phyloP scores from a whole-genome alignment of 1,284 basidiomycete genomes.

The Cystobasidiaceae sp. region DNA sequence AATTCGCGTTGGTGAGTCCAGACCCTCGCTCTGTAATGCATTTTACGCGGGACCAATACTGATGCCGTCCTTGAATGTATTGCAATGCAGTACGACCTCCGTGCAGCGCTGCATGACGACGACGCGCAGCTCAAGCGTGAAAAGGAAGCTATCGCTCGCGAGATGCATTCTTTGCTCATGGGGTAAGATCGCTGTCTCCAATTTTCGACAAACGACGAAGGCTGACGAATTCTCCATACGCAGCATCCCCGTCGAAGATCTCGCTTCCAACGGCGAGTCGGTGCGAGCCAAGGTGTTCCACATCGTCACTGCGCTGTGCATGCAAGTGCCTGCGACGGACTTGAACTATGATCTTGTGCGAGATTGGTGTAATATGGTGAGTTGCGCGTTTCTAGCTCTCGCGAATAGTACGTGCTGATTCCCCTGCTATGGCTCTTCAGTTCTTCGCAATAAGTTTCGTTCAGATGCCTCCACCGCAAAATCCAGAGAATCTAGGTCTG shows the following conservation, averaged over 20 bases:
- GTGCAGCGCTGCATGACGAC: conserved; percentile 32
- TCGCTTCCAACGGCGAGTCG: conserved; percentile 48
- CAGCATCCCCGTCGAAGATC: conserved; percentile 48
- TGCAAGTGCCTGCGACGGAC: conserved; percentile 40
- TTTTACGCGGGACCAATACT: background rate
- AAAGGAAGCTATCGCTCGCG: conserved; percentile 45
- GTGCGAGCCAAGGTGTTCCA: conserved; percentile 48
- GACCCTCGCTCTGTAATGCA: background rate
- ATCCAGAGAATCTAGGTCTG: conserved; percentile 14
- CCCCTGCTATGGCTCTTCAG: no score
- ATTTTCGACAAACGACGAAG: background rate
- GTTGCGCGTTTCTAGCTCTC: conserved; percentile 5
- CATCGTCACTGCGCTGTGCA: conserved; percentile 47
- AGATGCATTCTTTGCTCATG: conserved; percentile 47
- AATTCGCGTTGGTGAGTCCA: conserved; percentile 47
- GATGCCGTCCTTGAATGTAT: background rate
- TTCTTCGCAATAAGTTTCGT: conserved; percentile 48
- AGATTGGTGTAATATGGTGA: conserved; percentile 49
- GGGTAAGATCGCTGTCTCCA: conserved; percentile 37
- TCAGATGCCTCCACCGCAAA: conserved; percentile 46
- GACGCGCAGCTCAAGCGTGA: conserved; percentile 44
- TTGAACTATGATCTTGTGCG: conserved; percentile 46
- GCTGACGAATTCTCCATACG: no score
- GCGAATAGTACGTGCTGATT: no score
- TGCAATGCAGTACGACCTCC: conserved; percentile 8